Percentiles rank a stretch among this genome's conserved stretches.
Evolutionary conservation across 2,329 filamentous ascomycete genomes (phyloP).

Genomic region (Phialophora verrucosa): DNA sequence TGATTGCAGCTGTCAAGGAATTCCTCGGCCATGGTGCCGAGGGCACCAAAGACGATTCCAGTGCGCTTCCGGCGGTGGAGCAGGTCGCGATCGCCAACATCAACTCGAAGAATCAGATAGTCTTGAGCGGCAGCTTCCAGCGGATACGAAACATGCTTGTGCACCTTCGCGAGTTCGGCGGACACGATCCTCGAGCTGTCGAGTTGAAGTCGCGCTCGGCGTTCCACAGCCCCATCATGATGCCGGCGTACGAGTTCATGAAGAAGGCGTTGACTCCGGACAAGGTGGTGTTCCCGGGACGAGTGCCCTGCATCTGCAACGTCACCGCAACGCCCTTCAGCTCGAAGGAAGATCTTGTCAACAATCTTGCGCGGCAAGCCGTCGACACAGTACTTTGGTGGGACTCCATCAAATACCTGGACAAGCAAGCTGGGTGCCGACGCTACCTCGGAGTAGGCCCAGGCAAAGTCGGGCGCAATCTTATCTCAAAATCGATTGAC

Average conservation of each 20-base stretch:
- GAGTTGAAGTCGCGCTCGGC: conserved; percentile 65
- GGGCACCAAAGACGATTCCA: conserved; percentile 71
- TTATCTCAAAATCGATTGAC: conserved; percentile 93
- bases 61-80: conserved; percentile 74
- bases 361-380: conserved; percentile 78
- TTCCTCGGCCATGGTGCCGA: conserved; percentile 74
- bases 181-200: conserved; percentile 88
- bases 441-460: conserved; percentile 92
- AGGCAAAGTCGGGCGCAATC: conserved; percentile 88
- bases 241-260: conserved; percentile 78
- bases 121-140: conserved; percentile 84
- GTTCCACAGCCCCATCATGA: conserved; percentile 76
- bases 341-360: conserved; percentile 74
- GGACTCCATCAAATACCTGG: conserved; percentile 87
- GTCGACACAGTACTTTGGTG: conserved; percentile 96
- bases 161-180: conserved; percentile 85
- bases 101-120: conserved; percentile 96
- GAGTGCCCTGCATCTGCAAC: conserved; percentile 82
- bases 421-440: conserved; percentile 79
- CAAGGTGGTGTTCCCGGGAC: conserved; percentile 74
- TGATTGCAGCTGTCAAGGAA: conserved; percentile 76
- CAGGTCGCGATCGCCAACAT: conserved; percentile 92
- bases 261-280: conserved; percentile 67
- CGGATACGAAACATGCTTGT: conserved; percentile 80
- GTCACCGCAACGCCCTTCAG: conserved; percentile 79